Conservation (phyloP, 345 rosid species). For the Balakata baccata region DNA sequence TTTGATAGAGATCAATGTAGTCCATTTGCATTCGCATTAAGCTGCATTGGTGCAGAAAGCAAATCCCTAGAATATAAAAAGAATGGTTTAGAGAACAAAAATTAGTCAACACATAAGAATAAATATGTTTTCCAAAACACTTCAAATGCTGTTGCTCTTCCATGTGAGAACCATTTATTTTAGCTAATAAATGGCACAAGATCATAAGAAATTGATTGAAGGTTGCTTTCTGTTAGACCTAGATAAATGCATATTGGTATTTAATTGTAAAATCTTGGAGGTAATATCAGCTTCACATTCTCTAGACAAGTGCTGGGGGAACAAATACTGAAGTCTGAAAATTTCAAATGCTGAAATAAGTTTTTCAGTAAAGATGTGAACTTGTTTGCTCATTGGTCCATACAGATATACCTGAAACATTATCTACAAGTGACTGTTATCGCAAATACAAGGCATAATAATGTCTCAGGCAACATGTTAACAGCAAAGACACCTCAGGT, state of each 20-base stretch:
- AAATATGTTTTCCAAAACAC: neutral
- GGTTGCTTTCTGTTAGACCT: neutral
- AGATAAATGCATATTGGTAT: neutral
- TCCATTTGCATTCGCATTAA: conserved; percentile 43
- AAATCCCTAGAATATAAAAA: neutral
- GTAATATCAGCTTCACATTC: neutral
- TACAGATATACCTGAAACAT: neutral
- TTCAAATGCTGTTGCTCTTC: neutral
- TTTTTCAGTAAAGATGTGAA: neutral
- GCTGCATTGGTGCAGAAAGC: conserved; percentile 29
- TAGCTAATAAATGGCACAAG: conserved; percentile 1
- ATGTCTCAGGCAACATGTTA: neutral
- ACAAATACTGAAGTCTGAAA: neutral
- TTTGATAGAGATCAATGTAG: conserved; percentile 61
- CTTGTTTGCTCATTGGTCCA: neutral
- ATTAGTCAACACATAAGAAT: neutral
- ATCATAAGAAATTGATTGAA: neutral
- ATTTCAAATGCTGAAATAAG: neutral
- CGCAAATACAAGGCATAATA: neutral
- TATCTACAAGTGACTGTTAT: neutral
- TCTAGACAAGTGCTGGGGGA: neutral
- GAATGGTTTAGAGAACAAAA: neutral
- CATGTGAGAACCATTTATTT: neutral
- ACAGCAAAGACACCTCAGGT: neutral
- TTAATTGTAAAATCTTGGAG: too few species aligned